Evolutionary conservation across 2,329 filamentous ascomycete species (phyloP).

Genomic region (Hirsutella rhossiliensis): DNA sequence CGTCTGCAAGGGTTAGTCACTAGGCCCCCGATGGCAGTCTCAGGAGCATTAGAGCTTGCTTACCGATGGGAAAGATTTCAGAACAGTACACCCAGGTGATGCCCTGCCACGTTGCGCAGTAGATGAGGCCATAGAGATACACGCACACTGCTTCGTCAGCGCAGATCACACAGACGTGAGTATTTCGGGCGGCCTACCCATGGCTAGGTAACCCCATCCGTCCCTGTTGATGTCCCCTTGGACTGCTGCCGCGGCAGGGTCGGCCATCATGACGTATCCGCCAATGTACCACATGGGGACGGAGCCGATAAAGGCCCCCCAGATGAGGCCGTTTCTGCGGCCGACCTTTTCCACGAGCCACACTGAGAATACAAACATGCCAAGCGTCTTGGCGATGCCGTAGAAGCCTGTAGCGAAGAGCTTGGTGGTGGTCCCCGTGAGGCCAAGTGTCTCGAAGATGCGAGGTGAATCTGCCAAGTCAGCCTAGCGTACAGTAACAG

Average conservation of each 20-base stretch:
- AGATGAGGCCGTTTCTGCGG: conserved; percentile 33
- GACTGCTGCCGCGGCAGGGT: conserved; percentile 25
- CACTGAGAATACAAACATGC: conserved; percentile 26
- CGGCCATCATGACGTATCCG: conserved; percentile 19
- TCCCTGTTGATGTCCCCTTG: conserved; percentile 29
- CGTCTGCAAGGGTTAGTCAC: conserved; percentile 9
- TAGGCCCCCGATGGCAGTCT: too few relatives aligned
- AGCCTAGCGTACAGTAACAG: neutral
- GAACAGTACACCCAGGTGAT: conserved; percentile 32
- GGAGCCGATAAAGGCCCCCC: conserved; percentile 21
- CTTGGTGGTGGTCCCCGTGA: conserved; percentile 15
- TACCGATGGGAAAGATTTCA: conserved; percentile 29
- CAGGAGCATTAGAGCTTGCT: too few relatives aligned
- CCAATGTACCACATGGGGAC: conserved; percentile 29
- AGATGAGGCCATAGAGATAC: conserved; percentile 30
- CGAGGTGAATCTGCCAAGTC: neutral
- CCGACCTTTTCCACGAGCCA: conserved; percentile 35
- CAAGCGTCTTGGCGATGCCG: conserved; percentile 24
- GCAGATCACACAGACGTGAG: neutral
- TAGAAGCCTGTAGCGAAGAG: conserved; percentile 28
- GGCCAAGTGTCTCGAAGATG: conserved; percentile 15
- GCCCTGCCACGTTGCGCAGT: conserved; percentile 28
- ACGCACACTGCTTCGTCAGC: conserved; percentile 10
- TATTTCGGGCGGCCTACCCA: conserved; percentile 17
- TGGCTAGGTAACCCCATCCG: conserved; percentile 30